Evolutionary conservation across 108 stramenopile species (phyloP).

Genomic region (Nitzschia palea): DNA sequence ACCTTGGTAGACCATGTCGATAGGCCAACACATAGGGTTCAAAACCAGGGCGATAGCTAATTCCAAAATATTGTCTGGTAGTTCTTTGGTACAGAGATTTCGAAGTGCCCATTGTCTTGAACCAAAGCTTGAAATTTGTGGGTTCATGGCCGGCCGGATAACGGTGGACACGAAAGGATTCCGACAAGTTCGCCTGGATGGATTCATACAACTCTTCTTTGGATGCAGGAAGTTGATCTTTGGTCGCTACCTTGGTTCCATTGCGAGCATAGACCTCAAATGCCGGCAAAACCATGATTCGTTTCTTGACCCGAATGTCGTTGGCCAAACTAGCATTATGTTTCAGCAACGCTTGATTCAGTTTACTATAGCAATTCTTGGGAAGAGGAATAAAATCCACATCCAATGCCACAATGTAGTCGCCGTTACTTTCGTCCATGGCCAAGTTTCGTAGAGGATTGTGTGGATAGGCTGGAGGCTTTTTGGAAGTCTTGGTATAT

Average conservation of each 20-base stretch:
- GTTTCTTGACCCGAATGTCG: not conserved
- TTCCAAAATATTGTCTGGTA: too few relatives aligned
- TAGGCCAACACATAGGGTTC: conserved; percentile 43
- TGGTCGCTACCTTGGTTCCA: not conserved
- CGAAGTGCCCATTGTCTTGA: not conserved
- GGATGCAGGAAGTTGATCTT: not conserved
- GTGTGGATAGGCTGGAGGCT: conserved; percentile 19
- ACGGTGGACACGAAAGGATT: not conserved
- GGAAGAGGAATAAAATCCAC: conserved; percentile 35
- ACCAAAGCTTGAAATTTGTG: conserved; percentile 2
- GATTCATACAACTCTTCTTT: not conserved
- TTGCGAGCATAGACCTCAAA: conserved; percentile 11
- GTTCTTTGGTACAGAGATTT: too few relatives aligned
- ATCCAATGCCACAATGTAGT: conserved; percentile 34
- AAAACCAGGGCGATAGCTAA: too few relatives aligned
- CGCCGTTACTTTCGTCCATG: conserved; percentile 11
- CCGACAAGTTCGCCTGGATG: not conserved
- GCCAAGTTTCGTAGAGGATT: conserved; percentile 36
- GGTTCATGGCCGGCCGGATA: not conserved
- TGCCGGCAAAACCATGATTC: conserved; percentile 22
- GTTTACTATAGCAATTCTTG: not conserved
- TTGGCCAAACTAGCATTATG: not conserved
- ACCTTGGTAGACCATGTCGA: conserved; percentile 22
- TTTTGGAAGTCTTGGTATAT: not conserved
- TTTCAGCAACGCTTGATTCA: not conserved